Base-by-base conservation (phyloP, 768 basidiomycete species). In the Pisolithus orientalis region DNA sequence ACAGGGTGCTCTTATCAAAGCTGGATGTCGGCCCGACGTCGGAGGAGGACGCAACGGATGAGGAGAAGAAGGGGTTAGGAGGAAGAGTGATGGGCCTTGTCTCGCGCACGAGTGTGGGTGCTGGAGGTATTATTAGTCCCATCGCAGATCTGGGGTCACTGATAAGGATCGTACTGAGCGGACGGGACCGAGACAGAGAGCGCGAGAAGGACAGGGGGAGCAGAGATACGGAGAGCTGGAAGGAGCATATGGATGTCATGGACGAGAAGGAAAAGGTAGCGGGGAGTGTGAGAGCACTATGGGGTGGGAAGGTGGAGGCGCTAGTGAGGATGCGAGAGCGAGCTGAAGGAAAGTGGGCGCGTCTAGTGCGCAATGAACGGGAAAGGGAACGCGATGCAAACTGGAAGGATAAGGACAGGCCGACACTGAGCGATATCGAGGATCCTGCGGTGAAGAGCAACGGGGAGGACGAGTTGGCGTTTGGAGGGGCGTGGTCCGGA, bases 1-100 rank as follows among this genome's bases (percentile, higher is more conserved):
- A 84, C 44, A 77, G 82, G 14, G 82, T 78, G 39, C 71, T 87
- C 38, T 73, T 83, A 56, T 79, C 73, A 53, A 84, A 80, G 58
- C 63, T 87, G 21, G 85, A 82, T 47, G 46, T 37, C n/a, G 25
- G 31, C 49, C 56, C 51, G 49, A 62, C 59, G 42, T 65, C 65
- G 14, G 65, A 69, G 45, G 65, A 63, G 11, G 65, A 67, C 28
- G 65, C 53, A 14, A 65, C 67, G 10, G 65, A 67, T 39, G 65
- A 67, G 1, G 65, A 67, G 50, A 57, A 67, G 39, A 63, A 54
- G 28, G 67, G 63, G 58, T 59, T 67, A 25, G 62, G 67, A 10
- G 65, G 59, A 21, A 65, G 65, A 10, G 67, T 67, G 24, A 67
- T 68, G 63, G 77, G 75, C 13, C 50, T 78, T 31, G 75, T 70